Evolutionary conservation across 306 rosid genomes (phyloP), one percentile per base, ranked within the genome.

Genomic region (Vigna nakashimae): DNA sequence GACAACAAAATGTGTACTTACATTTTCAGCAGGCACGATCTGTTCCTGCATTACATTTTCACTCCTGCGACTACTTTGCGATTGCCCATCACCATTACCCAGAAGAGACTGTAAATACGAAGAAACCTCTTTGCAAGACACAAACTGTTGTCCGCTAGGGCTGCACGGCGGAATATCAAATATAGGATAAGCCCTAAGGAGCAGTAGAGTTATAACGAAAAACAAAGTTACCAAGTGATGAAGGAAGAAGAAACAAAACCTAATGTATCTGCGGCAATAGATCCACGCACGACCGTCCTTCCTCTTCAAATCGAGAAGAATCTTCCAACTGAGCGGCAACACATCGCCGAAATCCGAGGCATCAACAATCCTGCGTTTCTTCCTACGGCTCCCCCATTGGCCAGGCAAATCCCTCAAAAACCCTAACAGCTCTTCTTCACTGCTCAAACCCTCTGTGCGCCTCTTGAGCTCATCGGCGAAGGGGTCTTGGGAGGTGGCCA

Each of bases 381-480:
- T 93, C 84, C 98, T 82, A 79, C 97, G 82, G 64, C 98, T 93
- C 0, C 92, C 98, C 98, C 98, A 93, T 32, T 91, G 88, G 17
- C 98, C 98, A 6, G 63, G 88, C 81, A 93, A 82, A n/a, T 87
- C 90, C 78, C 94, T 89, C 89, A 91, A 80, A 80, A 91, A 93
- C 36, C 87, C 96, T 71, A 93, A 86, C 69, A 93, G 58, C 79
- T 83, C 85, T 65, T 85, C 98, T 48, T 93, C 98, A 10, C 56
- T 74, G 79, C 67, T 78, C 87, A 93, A 46, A 10, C 93, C 96
- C 42, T 64, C 82, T 7, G 94, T 93, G 83, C 90, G 74, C 73
- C 87, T 79, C 79, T 85, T 83, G 70, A 93, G 71, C 80, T 93
- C 94, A 24, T 84, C 88, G 2, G 90, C 88, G 75, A 78, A 93